phyloP scores from a whole-genome alignment of 2,329 filamentous ascomycete species.

The Penicillium paneum region DNA sequence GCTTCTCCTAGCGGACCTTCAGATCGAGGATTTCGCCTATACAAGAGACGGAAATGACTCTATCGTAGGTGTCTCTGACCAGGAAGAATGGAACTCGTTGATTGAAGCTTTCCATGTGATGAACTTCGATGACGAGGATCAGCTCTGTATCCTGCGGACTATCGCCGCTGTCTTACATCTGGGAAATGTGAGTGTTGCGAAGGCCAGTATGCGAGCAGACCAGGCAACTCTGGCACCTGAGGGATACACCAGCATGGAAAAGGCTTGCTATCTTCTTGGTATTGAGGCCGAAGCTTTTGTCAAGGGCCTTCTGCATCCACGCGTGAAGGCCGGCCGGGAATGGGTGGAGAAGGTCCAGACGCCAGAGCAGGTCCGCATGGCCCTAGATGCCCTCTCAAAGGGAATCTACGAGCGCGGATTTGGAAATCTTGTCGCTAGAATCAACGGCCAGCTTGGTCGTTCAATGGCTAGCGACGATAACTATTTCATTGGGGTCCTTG shows the following conservation, averaged over 20 bases:
- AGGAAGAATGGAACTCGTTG: constrained; percentile 82
- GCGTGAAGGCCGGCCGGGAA: constrained; percentile 90
- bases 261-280: constrained; percentile 78
- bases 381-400: constrained; percentile 87
- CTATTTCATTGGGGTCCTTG: constrained; percentile 93
- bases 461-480: constrained; percentile 81
- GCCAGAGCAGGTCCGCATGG: constrained; percentile 87
- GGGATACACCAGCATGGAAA: constrained; percentile 69
- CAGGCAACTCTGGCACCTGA: constrained; percentile 80
- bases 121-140: constrained; percentile 84
- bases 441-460: constrained; percentile 87
- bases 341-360: constrained; percentile 99
- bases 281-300: constrained; percentile 82
- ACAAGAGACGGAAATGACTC: constrained; percentile 87
- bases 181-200: constrained; percentile 84
- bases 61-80: constrained; percentile 85
- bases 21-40: constrained; percentile 85
- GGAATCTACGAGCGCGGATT: constrained; percentile 97
- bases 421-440: constrained; percentile 83
- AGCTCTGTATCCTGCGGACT: constrained; percentile 76
- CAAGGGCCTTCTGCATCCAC: constrained; percentile 83
- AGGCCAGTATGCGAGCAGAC: constrained; percentile 85
- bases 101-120: constrained; percentile 93
- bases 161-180: constrained; percentile 89
- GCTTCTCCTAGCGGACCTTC: constrained; percentile 70